A percentile compares a stretch with the other conserved stretches of the same genome.
Evolutionary conservation across 2,329 filamentous ascomycete species (phyloP).

Genomic region (Epichloe uncinata): DNA sequence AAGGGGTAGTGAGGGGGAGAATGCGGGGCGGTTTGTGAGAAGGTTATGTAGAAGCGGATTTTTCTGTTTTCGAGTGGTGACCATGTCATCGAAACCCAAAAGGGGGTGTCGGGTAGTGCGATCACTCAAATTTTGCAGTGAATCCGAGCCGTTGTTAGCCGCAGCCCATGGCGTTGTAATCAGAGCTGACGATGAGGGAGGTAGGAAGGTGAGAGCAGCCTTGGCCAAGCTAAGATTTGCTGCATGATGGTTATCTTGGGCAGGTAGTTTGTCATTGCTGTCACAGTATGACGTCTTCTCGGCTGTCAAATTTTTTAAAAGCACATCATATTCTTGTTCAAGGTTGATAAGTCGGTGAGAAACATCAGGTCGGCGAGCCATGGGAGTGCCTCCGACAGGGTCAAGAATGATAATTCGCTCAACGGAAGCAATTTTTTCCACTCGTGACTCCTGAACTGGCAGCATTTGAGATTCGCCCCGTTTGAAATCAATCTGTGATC

Average conservation of each 20-base stretch:
- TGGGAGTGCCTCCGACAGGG: slow-evolving; percentile 70
- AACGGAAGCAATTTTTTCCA: slow-evolving; percentile 45
- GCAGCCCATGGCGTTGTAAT: slow-evolving; percentile 81
- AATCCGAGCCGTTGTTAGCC: slow-evolving; percentile 29
- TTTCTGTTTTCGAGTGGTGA: slow-evolving; percentile 40
- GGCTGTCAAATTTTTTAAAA: slow-evolving; percentile 46
- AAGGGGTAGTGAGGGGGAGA: slow-evolving; percentile 79
- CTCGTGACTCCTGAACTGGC: slow-evolving; percentile 20
- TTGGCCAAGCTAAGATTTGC: slow-evolving; percentile 63
- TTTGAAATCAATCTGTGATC: slow-evolving; percentile 35
- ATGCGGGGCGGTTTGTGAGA: slow-evolving; percentile 83
- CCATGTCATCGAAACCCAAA: slow-evolving; percentile 34
- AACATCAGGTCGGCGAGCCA: slow-evolving; percentile 28
- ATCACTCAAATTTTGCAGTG: not conserved
- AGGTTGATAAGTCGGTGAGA: slow-evolving; percentile 66
- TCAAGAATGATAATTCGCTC: slow-evolving; percentile 87
- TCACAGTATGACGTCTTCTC: slow-evolving; percentile 7
- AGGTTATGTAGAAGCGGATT: slow-evolving; percentile 94
- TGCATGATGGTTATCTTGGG: slow-evolving; percentile 33
- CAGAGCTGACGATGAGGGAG: slow-evolving; percentile 72
- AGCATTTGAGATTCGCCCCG: slow-evolving; percentile 1
- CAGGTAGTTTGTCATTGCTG: not conserved
- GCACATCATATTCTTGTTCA: slow-evolving; percentile 69
- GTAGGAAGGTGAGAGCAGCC: slow-evolving; percentile 59
- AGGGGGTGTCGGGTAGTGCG: slow-evolving; percentile 34